phyloP scores from a whole-genome alignment of 352 stramenopile species.

The Phytophthora podocarpi region DNA sequence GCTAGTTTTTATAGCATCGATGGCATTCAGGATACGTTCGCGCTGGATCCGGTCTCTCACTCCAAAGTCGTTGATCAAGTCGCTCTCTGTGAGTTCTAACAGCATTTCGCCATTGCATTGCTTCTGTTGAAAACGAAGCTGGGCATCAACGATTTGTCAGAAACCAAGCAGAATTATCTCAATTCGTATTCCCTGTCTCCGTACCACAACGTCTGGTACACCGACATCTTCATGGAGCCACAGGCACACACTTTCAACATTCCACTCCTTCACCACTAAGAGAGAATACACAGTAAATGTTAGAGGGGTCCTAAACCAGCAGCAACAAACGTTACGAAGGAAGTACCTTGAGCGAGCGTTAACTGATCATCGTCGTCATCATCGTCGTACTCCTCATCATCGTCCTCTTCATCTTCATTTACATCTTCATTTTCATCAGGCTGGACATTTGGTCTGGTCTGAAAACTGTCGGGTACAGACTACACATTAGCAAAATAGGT shows the following conservation, averaged over 20 bases:
- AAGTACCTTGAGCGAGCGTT: constrained; percentile 66
- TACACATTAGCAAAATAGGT: neutral
- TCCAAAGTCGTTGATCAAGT: constrained; percentile 80
- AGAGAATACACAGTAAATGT: neutral
- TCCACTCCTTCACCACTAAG: constrained; percentile 77
- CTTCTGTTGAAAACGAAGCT: constrained; percentile 71
- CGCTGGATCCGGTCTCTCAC: constrained; percentile 69
- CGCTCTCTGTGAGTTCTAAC: constrained; percentile 69
- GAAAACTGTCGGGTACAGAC: constrained; percentile 5
- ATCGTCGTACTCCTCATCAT: constrained; percentile 51
- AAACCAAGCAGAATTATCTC: no score
- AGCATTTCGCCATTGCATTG: constrained; percentile 76
- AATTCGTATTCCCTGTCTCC: neutral
- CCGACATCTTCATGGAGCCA: constrained; percentile 83
- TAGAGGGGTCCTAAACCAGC: neutral
- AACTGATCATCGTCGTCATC: constrained; percentile 62
- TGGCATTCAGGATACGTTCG: constrained; percentile 75
- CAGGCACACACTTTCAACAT: constrained; percentile 80
- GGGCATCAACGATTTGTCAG: neutral
- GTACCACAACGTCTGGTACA: constrained; percentile 73
- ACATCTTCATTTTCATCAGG: constrained; percentile 34
- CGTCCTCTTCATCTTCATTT: constrained; percentile 47
- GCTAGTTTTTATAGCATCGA: constrained; percentile 79
- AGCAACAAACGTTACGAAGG: neutral
- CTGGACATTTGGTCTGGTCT: constrained; percentile 15